Conservation (phyloP, 1,284 basidiomycete genomes). For the Apiotrichum veenhuisii region DNA sequence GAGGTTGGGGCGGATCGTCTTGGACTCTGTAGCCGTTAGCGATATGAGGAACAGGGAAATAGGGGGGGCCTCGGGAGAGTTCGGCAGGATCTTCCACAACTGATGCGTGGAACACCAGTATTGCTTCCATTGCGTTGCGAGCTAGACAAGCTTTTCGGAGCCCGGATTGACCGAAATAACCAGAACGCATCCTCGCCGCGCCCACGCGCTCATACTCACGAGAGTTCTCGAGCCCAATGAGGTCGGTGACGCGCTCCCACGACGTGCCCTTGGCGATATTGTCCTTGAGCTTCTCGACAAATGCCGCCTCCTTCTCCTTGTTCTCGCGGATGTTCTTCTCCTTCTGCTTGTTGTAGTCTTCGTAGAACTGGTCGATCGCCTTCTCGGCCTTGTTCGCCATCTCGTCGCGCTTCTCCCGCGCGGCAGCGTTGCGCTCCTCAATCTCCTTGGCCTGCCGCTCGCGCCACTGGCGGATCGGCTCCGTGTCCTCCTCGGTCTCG, state of each 20-base stretch:
- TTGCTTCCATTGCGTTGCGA: too few relatives aligned
- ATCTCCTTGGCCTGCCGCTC: constrained; percentile 84
- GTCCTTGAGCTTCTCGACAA: constrained; percentile 66
- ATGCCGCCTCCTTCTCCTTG: constrained; percentile 90
- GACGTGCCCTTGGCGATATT: constrained; percentile 86
- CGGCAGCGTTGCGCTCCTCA: constrained; percentile 70
- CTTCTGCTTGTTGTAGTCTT: constrained; percentile 86
- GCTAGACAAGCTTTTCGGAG: too few relatives aligned
- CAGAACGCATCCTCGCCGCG: too few relatives aligned
- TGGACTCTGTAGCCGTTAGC: constrained; percentile 60
- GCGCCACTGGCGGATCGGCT: constrained; percentile 86
- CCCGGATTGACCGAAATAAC: too few relatives aligned
- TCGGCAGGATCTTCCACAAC: too few relatives aligned
- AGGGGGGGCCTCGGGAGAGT: too few relatives aligned
- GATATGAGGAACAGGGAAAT: too few relatives aligned
- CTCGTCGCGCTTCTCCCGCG: constrained; percentile 75
- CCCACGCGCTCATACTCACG: constrained; percentile 49
- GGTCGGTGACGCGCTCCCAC: constrained; percentile 87
- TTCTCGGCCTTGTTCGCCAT: constrained; percentile 84
- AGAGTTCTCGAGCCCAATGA: constrained; percentile 88
- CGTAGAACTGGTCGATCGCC: constrained; percentile 93
- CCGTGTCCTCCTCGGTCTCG: constrained; percentile 70
- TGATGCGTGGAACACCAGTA: too few relatives aligned
- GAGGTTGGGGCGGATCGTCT: constrained; percentile 83
- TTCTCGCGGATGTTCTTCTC: constrained; percentile 90